Percentiles rank a stretch among this genome's conserved stretches.
Conservation (phyloP, 2,329 filamentous ascomycete species). For the Alternaria incomplexa region DNA sequence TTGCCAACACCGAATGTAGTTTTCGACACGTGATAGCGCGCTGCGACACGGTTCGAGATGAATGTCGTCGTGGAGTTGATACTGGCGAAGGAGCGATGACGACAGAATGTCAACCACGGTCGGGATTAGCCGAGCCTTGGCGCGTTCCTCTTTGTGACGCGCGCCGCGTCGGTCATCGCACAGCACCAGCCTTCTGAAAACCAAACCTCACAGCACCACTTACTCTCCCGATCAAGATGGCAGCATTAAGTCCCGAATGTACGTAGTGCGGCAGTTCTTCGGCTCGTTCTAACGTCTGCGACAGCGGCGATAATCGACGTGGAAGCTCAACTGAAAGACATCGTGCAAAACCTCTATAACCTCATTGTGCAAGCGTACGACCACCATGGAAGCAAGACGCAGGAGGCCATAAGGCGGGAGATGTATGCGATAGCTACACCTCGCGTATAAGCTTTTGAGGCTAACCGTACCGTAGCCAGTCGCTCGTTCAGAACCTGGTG, state of each 20-base stretch:
- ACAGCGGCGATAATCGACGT: conserved; percentile 27
- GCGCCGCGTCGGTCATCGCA: background rate
- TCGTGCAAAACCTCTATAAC: conserved; percentile 68
- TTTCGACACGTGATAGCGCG: conserved; percentile 18
- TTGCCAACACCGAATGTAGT: conserved; percentile 1
- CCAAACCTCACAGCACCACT: background rate
- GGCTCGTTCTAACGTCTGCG: background rate
- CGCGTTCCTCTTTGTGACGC: conserved; percentile 6
- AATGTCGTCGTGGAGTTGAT: conserved; percentile 12
- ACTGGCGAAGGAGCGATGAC: conserved; percentile 18
- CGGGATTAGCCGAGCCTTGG: conserved; percentile 28
- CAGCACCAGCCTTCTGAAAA: background rate
- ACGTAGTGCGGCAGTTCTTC: background rate
- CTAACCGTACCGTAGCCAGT: conserved; percentile 46
- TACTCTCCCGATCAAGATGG: conserved; percentile 9
- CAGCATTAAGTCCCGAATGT: conserved; percentile 13
- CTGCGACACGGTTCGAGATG: conserved; percentile 9
- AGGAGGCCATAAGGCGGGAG: conserved; percentile 63
- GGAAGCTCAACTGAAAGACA: conserved; percentile 63
- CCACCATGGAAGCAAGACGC: conserved; percentile 63
- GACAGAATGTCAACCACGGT: conserved; percentile 15
- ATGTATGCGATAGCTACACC: conserved; percentile 52
- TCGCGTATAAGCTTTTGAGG: no score
- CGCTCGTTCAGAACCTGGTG: conserved; percentile 61
- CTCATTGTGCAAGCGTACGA: conserved; percentile 65